phyloP scores from a whole-genome alignment of 495 filamentous ascomycete species.

The Polyplosphaeria fusca region DNA sequence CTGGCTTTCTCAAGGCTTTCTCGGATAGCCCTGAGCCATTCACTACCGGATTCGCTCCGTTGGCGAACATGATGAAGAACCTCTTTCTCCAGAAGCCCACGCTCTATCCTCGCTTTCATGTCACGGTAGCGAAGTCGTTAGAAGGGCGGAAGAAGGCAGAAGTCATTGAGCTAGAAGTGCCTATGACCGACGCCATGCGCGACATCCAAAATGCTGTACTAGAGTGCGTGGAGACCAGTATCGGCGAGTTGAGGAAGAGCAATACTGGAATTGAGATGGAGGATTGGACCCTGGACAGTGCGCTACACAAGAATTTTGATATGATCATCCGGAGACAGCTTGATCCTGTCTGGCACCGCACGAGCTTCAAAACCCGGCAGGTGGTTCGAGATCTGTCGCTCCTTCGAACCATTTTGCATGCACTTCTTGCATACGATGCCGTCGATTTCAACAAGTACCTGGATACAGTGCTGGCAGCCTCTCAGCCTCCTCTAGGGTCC shows the following conservation, averaged over 20 bases:
- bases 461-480: slow-evolving; percentile 88
- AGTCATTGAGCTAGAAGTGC: slow-evolving; percentile 94
- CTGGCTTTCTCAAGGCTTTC: slow-evolving; percentile 92
- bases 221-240: slow-evolving; percentile 93
- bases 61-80: slow-evolving; percentile 89
- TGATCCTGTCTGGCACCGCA: slow-evolving; percentile 94
- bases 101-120: slow-evolving; percentile 93
- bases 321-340: slow-evolving; percentile 82
- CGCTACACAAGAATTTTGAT: slow-evolving; percentile 89
- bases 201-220: slow-evolving; percentile 91
- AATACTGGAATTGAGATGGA: slow-evolving; percentile 92
- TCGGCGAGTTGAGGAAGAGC: slow-evolving; percentile 83
- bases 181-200: slow-evolving; percentile 91
- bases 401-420: slow-evolving; percentile 79
- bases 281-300: slow-evolving; percentile 96
- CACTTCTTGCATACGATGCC: slow-evolving; percentile 80
- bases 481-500: slow-evolving; percentile 82
- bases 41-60: slow-evolving; percentile 80
- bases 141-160: slow-evolving; percentile 92
- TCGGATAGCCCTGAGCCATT: slow-evolving; percentile 94
- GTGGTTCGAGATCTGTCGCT: slow-evolving; percentile 86
- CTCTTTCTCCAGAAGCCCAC: slow-evolving; percentile 85
- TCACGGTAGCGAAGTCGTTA: slow-evolving; percentile 79
- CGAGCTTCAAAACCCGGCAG: slow-evolving; percentile 90
- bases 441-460: slow-evolving; percentile 91